Percentiles rank a stretch among this genome's conserved stretches.
These are phyloP conservation scores for Dioszegia hungarica DNA, from an alignment of 768 basidiomycete genomes.

Conservation along the genomic window DNA sequence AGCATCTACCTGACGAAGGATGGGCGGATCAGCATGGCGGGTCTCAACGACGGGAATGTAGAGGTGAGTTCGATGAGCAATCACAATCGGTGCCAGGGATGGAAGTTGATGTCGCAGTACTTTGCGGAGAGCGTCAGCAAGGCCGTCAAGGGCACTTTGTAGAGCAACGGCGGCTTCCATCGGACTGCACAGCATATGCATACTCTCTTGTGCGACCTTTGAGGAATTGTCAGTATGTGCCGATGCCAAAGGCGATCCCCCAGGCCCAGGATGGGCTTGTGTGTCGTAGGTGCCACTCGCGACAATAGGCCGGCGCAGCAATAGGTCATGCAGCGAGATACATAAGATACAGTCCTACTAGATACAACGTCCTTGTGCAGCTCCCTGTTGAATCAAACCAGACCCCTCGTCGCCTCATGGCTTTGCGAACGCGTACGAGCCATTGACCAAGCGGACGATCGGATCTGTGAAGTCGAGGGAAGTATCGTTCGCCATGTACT, in stretches of 20 bases:
- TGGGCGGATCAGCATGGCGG: conserved; percentile 89
- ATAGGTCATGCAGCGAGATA: not conserved
- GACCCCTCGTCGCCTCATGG: too few species aligned
- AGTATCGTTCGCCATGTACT: conserved; percentile 32
- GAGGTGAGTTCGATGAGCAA: conserved; percentile 23
- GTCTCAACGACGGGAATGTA: conserved; percentile 75
- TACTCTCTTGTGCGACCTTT: too few species aligned
- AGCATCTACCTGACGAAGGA: conserved; percentile 47
- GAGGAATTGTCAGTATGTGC: too few species aligned
- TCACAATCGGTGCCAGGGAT: not conserved
- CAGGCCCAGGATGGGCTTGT: too few species aligned
- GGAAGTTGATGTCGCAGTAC: conserved; percentile 29
- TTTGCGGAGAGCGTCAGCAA: conserved; percentile 49
- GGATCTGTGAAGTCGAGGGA: conserved; percentile 34
- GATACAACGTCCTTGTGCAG: not conserved
- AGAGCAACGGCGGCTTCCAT: too few species aligned
- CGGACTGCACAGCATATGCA: conserved; percentile 8
- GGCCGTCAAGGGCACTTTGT: conserved; percentile 50
- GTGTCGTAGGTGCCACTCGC: too few species aligned
- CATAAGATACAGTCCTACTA: not conserved
- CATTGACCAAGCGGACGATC: conserved; percentile 15
- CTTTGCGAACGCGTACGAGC: conserved; percentile 10
- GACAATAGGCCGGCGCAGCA: too few species aligned
- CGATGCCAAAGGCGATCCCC: too few species aligned
- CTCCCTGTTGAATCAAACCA: too few species aligned